Conservation (phyloP, 2,329 filamentous ascomycete genomes). For the Penicillium decumbens region DNA sequence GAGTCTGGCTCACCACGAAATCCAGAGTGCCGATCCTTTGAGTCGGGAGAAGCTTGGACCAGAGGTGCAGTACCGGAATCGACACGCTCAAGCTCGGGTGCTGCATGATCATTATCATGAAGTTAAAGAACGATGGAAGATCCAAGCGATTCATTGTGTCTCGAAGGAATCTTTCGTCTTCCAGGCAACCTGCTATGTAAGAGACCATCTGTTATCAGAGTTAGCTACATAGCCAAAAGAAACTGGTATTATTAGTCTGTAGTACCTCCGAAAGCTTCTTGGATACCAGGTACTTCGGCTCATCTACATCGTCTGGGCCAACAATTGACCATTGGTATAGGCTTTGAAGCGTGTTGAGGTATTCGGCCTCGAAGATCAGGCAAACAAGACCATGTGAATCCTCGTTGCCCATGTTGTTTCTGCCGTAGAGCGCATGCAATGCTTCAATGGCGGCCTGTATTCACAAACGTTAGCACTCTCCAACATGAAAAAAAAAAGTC, state of each 20-base stretch:
- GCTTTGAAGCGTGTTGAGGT: slow-evolving; percentile 65
- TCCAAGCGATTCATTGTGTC: slow-evolving; percentile 56
- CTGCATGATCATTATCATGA: slow-evolving; percentile 73
- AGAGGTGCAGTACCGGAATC: slow-evolving; percentile 84
- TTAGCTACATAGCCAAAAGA: not conserved
- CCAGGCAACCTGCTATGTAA: slow-evolving; percentile 76
- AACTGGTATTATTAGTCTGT: slow-evolving; percentile 8
- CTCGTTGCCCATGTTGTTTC: slow-evolving; percentile 67
- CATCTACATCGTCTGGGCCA: slow-evolving; percentile 76
- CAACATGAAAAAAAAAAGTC: not conserved
- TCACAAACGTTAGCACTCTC: slow-evolving; percentile 13
- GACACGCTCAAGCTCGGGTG: slow-evolving; percentile 87
- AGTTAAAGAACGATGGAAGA: slow-evolving; percentile 68
- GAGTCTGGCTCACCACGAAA: slow-evolving; percentile 61
- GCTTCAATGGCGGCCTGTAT: slow-evolving; percentile 72
- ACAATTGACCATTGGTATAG: slow-evolving; percentile 77
- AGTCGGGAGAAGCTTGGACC: slow-evolving; percentile 75
- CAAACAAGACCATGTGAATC: slow-evolving; percentile 75
- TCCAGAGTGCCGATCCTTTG: slow-evolving; percentile 57
- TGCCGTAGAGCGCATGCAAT: slow-evolving; percentile 74
- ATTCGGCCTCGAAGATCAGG: slow-evolving; percentile 70
- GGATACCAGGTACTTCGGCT: slow-evolving; percentile 83
- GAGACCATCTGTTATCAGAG: slow-evolving; percentile 65
- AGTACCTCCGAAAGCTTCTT: slow-evolving; percentile 89
- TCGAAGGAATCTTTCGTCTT: slow-evolving; percentile 66